Evolutionary conservation across 257 asterid genomes (phyloP).

Genomic region (Linderniella brevidens): DNA sequence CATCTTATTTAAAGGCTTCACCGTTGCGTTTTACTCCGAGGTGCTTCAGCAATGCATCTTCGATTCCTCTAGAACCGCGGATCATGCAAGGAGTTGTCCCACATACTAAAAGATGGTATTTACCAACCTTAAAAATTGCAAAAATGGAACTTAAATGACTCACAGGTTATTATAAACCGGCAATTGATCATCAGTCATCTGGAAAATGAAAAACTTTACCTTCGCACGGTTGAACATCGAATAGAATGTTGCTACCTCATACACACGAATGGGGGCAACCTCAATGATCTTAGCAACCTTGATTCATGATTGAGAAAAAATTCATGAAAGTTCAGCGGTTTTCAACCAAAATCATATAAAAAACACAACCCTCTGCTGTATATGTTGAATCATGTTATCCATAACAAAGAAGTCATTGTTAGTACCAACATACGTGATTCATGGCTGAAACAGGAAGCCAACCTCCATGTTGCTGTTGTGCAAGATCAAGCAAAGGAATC

Average conservation of each 20-base stretch:
- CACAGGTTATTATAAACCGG: neutral
- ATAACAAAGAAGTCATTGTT: too few relatives aligned
- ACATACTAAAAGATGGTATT: slow-evolving; percentile 94
- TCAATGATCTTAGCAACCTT: slow-evolving; percentile 90
- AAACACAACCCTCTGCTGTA: too few relatives aligned
- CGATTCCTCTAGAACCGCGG: slow-evolving; percentile 92
- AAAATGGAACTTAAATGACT: slow-evolving; percentile 10
- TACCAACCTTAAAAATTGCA: slow-evolving; percentile 55
- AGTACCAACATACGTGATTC: slow-evolving; percentile 62
- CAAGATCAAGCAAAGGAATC: slow-evolving; percentile 92
- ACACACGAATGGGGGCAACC: slow-evolving; percentile 96
- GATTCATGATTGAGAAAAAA: neutral
- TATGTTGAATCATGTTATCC: too few relatives aligned
- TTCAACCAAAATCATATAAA: too few relatives aligned
- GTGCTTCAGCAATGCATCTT: slow-evolving; percentile 72
- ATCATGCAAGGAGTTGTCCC: slow-evolving; percentile 99
- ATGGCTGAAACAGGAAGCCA: slow-evolving; percentile 99
- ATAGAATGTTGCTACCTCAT: slow-evolving; percentile 95
- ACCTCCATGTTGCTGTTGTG: slow-evolving; percentile 96
- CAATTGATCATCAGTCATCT: slow-evolving; percentile 4
- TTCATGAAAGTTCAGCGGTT: neutral
- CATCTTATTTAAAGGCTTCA: slow-evolving; percentile 16
- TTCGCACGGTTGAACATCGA: slow-evolving; percentile 92
- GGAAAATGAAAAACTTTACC: slow-evolving; percentile 24
- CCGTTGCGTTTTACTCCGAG: slow-evolving; percentile 97